These are phyloP conservation scores for Ustilago xerochloae DNA, from an alignment of 1,284 basidiomycete species.

Conservation along the genomic window DNA sequence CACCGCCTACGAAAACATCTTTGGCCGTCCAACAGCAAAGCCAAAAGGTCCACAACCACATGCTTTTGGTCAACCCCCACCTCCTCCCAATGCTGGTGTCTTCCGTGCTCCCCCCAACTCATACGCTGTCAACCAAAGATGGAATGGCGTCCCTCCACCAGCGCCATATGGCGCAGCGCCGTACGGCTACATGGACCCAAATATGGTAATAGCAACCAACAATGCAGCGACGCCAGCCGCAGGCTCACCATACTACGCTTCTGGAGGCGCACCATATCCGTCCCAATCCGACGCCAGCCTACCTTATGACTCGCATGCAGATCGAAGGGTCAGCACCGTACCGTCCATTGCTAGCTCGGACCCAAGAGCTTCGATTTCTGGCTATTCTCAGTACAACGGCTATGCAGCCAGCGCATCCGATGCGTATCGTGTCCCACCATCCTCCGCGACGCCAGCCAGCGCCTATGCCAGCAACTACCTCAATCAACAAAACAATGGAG, in stretches of 20 bases:
- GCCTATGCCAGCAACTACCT: conserved; percentile 44
- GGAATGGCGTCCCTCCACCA: conserved; percentile 28
- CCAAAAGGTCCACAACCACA: conserved; percentile 56
- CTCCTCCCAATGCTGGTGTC: conserved; percentile 5
- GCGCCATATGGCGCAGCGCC: conserved; percentile 14
- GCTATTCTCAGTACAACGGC: conserved; percentile 30
- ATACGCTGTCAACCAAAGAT: conserved; percentile 41
- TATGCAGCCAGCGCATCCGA: conserved; percentile 40
- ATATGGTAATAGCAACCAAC: conserved; percentile 15
- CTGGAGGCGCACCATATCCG: conserved; percentile 14
- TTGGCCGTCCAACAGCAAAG: conserved; percentile 60
- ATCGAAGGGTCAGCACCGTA: conserved; percentile 28
- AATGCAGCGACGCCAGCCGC: conserved; percentile 8
- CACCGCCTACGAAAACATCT: conserved; percentile 65
- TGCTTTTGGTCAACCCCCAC: conserved; percentile 20
- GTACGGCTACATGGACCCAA: conserved; percentile 31
- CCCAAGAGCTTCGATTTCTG: conserved; percentile 28
- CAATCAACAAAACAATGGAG: conserved; percentile 20
- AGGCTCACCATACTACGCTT: conserved; percentile 25
- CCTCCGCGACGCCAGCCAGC: conserved; percentile 31
- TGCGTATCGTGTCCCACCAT: conserved; percentile 20
- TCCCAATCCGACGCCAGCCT: conserved; percentile 4
- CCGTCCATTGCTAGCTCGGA: conserved; percentile 33
- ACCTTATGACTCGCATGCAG: conserved; percentile 21
- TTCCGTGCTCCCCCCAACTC: conserved; percentile 41